These are phyloP conservation scores for Auricularia auricula-judae DNA, from an alignment of 768 basidiomycete species.

Conservation along the genomic window DNA sequence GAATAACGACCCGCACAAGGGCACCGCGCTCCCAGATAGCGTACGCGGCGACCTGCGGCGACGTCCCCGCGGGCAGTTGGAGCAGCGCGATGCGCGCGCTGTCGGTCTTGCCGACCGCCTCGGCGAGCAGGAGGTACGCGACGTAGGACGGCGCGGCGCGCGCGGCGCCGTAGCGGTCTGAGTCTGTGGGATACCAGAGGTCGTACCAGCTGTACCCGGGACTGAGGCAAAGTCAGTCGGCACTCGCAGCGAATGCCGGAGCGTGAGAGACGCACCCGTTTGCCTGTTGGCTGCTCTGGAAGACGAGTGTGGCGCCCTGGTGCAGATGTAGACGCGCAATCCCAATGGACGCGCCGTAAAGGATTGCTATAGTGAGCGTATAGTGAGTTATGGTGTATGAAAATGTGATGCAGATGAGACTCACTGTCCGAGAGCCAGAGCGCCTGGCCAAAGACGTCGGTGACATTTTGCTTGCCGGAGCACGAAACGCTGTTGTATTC, in stretches of 20 bases:
- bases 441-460: slow-evolving; percentile 24
- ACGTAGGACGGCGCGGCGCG: slow-evolving; percentile 21
- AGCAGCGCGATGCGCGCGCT: slow-evolving; percentile 15
- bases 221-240: background rate
- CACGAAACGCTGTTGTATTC: slow-evolving; percentile 20
- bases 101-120: slow-evolving; percentile 18
- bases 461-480: slow-evolving; percentile 24
- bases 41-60: slow-evolving; percentile 18
- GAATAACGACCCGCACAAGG: slow-evolving; percentile 18
- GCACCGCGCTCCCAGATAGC: slow-evolving; percentile 21
- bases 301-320: slow-evolving; percentile 24
- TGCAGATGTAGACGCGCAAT: slow-evolving; percentile 24
- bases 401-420: slow-evolving; percentile 6
- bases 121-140: slow-evolving; percentile 22
- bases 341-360: slow-evolving; percentile 18
- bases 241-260: slow-evolving; percentile 6
- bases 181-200: slow-evolving; percentile 20
- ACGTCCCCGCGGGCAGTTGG: slow-evolving; percentile 8
- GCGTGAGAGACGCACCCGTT: slow-evolving; percentile 17
- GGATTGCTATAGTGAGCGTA: slow-evolving; percentile 9
- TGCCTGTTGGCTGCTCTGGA: slow-evolving; percentile 20
- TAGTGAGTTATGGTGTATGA: background rate
- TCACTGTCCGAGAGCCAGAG: slow-evolving; percentile 22
- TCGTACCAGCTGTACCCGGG: slow-evolving; percentile 17
- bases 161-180: slow-evolving; percentile 17